A percentile compares a stretch with the other conserved stretches of the same genome.
phyloP scores from a whole-genome alignment of 2,329 filamentous ascomycete species.

The Coniochaeta sp. region DNA sequence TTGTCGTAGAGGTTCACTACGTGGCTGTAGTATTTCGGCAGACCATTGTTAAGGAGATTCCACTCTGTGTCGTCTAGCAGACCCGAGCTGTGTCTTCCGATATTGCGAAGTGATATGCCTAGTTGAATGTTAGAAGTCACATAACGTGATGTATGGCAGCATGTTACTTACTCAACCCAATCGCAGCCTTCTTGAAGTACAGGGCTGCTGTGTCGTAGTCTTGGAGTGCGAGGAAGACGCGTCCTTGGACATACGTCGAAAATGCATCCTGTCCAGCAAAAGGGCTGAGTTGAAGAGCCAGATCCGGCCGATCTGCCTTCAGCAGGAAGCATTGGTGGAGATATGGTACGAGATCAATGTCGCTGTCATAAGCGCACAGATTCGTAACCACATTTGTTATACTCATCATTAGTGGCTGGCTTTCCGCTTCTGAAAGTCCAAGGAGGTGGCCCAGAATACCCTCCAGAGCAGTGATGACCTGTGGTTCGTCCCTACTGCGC shows the following conservation, averaged over 20 bases:
- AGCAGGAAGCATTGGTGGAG: constrained; percentile 56
- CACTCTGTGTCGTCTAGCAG: constrained; percentile 73
- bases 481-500: constrained; percentile 35
- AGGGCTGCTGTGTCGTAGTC: constrained; percentile 66
- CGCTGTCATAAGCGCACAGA: constrained; percentile 56
- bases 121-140: constrained; percentile 16
- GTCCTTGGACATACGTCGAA: constrained; percentile 77
- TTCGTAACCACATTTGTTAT: constrained; percentile 62
- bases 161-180: constrained; percentile 65
- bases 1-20: constrained; percentile 76
- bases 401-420: constrained; percentile 46
- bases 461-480: constrained; percentile 50
- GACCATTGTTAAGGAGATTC: constrained; percentile 60
- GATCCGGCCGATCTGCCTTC: constrained; percentile 50
- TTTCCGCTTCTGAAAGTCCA: constrained; percentile 49
- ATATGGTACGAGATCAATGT: constrained; percentile 54
- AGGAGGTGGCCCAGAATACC: constrained; percentile 56
- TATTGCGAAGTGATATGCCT: constrained; percentile 39
- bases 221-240: constrained; percentile 65
- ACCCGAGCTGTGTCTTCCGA: constrained; percentile 49
- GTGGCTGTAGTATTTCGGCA: constrained; percentile 81
- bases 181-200: constrained; percentile 76
- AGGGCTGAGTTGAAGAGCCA: constrained; percentile 48
- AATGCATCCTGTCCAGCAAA: constrained; percentile 52
- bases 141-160: neutral